These are phyloP conservation scores for Candida endomychidarum DNA, from an alignment of 805 yeast genomes.

Conservation along the genomic window DNA sequence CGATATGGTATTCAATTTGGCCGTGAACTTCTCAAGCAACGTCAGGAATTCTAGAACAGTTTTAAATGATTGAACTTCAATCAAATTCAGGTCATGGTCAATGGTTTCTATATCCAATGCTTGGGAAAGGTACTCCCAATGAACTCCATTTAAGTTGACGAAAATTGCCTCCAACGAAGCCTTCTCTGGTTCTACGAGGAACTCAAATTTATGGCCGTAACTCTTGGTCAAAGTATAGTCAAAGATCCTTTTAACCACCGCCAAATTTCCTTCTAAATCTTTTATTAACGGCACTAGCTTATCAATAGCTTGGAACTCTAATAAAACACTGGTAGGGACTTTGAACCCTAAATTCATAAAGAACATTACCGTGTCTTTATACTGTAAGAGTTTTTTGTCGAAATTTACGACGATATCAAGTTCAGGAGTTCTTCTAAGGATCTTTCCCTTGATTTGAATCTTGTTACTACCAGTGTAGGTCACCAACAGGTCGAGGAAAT, in stretches of 20 bases:
- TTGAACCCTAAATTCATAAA: constrained; percentile 50
- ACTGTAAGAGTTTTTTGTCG: constrained; percentile 32
- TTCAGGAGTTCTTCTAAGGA: constrained; percentile 15
- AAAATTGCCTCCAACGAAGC: constrained; percentile 32
- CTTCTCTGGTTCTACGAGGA: constrained; percentile 40
- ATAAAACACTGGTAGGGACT: constrained; percentile 53
- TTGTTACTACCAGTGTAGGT: constrained; percentile 7
- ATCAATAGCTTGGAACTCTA: constrained; percentile 50
- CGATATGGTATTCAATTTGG: constrained; percentile 20
- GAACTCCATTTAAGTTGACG: constrained; percentile 31
- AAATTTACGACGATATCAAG: constrained; percentile 49
- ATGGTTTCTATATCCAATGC: constrained; percentile 47
- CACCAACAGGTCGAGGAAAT: constrained; percentile 45
- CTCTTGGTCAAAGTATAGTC: constrained; percentile 24
- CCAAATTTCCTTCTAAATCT: constrained; percentile 51
- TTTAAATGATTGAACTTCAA: constrained; percentile 27
- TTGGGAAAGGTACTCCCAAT: constrained; percentile 55
- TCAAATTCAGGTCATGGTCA: constrained; percentile 23
- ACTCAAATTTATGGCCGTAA: constrained; percentile 39
- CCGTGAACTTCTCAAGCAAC: constrained; percentile 20
- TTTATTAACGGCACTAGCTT: constrained; percentile 58
- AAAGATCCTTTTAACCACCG: constrained; percentile 35
- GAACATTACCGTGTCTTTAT: constrained; percentile 31
- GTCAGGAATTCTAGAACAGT: constrained; percentile 25
- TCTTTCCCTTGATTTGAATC: constrained; percentile 10